Base-by-base conservation (phyloP, 257 asterid genomes). In the Salvia rosmarinus region DNA sequence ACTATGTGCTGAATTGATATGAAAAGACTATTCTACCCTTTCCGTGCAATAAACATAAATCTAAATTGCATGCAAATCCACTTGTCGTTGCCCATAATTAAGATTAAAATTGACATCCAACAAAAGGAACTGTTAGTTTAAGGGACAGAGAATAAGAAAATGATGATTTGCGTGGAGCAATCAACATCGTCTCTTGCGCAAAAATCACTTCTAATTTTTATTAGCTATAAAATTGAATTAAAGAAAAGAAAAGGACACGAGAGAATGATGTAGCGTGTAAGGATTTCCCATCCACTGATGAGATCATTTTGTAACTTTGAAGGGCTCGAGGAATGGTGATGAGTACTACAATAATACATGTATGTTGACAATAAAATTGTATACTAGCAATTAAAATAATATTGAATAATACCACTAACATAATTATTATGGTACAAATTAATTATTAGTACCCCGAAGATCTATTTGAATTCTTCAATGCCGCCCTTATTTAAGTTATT, bases 261-360 rank as follows among this genome's bases (percentile, higher is more conserved):
- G 88, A 78, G 78, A 81, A 90, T 90, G 88, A 88, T 90, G 88
- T 78, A 85, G 95, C 91, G 91, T 85, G 90, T 79, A 80, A 74
- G 89, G 81, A 74, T 70, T 81, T 81, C 9, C 71, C 80, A 84
- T 78, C 85, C 77, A 80, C 70, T 77, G 75, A 81, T 21, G 80
- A 90, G 78, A 86, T 21, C 86, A 81, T 1, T 88, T 81, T 88
- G 76, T 39, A 70, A 66, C 62, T 75, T 78, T 80, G 77, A 79
- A 84, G 88, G 95, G 93, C 95, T 86, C 93, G 91, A 90, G 95
- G 81, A 70, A 68, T 64, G 79, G 50, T 83, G 75, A 80, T 80
- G 77, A 86, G 85, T 72, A 68, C 28, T 81, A 52, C 37, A 73
- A 32, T 70, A 39, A 80, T 49, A 71, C 63, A 19, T n/a, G 37